A percentile compares a stretch with the other conserved stretches of the same genome.
These are phyloP conservation scores for Carex scoparia DNA, from an alignment of 176 grass and related monocot genomes.

Conservation along the genomic window DNA sequence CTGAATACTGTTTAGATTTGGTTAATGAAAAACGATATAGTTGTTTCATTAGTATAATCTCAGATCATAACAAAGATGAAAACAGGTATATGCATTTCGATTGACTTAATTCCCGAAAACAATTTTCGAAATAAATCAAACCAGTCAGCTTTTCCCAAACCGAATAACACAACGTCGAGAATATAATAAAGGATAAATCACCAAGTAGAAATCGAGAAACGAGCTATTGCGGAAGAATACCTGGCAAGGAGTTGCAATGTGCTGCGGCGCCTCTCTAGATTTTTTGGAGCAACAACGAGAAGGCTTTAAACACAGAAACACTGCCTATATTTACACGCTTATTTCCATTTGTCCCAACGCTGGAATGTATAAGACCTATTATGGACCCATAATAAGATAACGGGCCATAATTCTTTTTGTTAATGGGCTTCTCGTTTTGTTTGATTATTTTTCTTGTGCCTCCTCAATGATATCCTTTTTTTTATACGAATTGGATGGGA, in stretches of 20 bases:
- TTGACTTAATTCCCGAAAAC: background rate
- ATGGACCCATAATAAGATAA: no score
- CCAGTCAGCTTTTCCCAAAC: background rate
- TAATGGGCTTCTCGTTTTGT: background rate
- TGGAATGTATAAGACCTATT: no score
- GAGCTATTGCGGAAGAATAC: background rate
- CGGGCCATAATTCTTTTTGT: no score
- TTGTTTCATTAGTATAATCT: background rate
- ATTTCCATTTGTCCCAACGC: no score
- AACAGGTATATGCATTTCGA: background rate
- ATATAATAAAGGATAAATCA: background rate
- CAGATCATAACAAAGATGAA: background rate
- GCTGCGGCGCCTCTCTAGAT: background rate
- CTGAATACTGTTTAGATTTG: no score
- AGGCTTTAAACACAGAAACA: background rate
- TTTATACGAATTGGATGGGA: no score
- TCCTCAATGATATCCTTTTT: no score
- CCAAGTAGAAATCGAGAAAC: background rate
- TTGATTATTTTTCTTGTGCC: no score
- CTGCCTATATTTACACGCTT: no score
- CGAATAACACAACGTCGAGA: background rate
- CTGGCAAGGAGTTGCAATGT: background rate
- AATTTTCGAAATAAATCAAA: background rate
- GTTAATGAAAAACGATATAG: no score
- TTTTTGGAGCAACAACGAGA: background rate